Base-by-base conservation (phyloP, 163 green algal genomes). In the Prototheca wickerhamii region DNA sequence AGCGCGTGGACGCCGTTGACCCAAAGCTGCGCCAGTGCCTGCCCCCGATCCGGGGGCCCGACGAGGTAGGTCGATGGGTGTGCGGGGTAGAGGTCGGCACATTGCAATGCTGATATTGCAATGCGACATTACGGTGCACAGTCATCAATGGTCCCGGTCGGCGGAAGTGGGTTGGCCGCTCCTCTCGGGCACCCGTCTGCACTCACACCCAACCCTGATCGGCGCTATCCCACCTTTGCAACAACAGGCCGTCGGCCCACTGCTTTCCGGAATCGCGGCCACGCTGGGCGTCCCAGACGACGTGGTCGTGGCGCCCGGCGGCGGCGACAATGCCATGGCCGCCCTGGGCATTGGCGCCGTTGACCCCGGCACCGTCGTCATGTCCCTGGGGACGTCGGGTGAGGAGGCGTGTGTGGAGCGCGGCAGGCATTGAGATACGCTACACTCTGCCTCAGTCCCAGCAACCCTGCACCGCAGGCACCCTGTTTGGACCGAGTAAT, bases 321-420 rank as follows among this genome's bases (percentile, higher is more conserved):
- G 82, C 29, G 87, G 86, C 20, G 87, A 93, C 73, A 93, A 93
- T 58, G 83, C 83, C 2, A 86, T 85, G 72, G 83, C 75, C 30
- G 87, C 85, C 0, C 68, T 95, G 29, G 86, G 83, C 1, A 75
- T 80, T 2, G 87, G 86, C 1, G 82, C 81, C 2, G 80, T 84
- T 42, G 72, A 66, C 30, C 70, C 78, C n/a, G 86, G 85, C 42
- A 65, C 70, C 21, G 68, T 81, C 51, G 82, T 93, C 5, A 44
- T 91, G 10, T 91, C 80, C 0, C 73, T 95, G 53, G 89, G 89
- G 29, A 96, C 90, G 0, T 72, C 60, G 3, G 63, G 60, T 62
- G 55, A 1, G 33, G 32, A n/a, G 18, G 43, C 29, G n/a, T 28
- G 53, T 4, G 28, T 4, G 5, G 43, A 54, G 49, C 28, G 15